These are phyloP conservation scores for Psilocybe sp. DNA, from an alignment of 768 basidiomycete genomes.

Conservation along the genomic window DNA sequence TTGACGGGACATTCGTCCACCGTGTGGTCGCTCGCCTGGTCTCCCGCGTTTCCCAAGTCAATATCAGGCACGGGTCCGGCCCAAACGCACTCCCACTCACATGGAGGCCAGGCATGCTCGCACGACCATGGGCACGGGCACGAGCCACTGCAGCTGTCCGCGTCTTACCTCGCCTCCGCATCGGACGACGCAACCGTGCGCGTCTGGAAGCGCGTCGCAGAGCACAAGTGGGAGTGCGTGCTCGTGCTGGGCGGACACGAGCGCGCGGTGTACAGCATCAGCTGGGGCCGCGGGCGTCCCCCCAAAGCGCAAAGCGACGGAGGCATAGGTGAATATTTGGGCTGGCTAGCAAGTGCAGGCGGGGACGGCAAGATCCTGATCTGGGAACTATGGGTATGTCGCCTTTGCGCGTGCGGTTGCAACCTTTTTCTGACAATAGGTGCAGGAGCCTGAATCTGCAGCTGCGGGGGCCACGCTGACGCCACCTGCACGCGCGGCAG, in stretches of 20 bases:
- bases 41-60: conserved; percentile 35
- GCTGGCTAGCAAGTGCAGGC: conserved; percentile 83
- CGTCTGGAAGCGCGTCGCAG: conserved; percentile 73
- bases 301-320: conserved; percentile 9
- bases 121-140: too few relatives aligned
- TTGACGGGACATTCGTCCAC: conserved; percentile 82
- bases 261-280: conserved; percentile 76
- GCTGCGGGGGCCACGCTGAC: background rate
- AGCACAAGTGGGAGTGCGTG: conserved; percentile 63
- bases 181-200: conserved; percentile 84
- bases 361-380: conserved; percentile 83
- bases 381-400: conserved; percentile 69
- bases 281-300: conserved; percentile 54
- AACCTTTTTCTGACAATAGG: conserved; percentile 1
- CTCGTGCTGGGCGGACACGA: conserved; percentile 63
- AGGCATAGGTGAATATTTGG: conserved; percentile 42
- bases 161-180: conserved; percentile 75
- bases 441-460: conserved; percentile 23
- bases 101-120: background rate
- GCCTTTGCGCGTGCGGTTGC: background rate
- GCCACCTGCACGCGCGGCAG: background rate
- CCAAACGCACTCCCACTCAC: conserved; percentile 4
- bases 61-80: background rate
- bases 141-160: background rate
- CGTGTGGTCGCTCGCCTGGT: conserved; percentile 88